Percentiles rank a stretch among this genome's conserved stretches.
Conservation (phyloP, 805 yeast species). For the Pichia membranifaciens region DNA sequence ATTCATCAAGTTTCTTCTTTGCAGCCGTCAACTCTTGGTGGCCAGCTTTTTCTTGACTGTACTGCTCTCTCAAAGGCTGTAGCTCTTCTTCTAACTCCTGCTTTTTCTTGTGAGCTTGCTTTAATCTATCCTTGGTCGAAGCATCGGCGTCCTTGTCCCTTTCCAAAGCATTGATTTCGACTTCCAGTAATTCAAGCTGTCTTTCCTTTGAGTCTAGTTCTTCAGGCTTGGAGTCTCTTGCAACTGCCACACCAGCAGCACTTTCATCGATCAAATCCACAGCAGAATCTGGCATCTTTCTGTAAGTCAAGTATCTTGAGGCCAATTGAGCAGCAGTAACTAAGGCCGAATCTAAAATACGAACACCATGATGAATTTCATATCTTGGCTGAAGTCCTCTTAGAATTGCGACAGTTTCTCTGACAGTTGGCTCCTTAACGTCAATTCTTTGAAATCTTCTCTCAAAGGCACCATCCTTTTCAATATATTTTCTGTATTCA, state of each 20-base stretch:
- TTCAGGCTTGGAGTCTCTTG: constrained; percentile 96
- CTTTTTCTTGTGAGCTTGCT: constrained; percentile 68
- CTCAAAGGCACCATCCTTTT: constrained; percentile 98
- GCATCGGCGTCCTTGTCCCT: constrained; percentile 85
- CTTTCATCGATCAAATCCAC: constrained; percentile 94
- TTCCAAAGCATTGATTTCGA: constrained; percentile 93
- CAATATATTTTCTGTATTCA: constrained; percentile 87
- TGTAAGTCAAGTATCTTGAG: constrained; percentile 86
- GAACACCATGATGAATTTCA: constrained; percentile 96
- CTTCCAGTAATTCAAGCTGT: constrained; percentile 83
- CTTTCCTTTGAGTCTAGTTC: constrained; percentile 92
- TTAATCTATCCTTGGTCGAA: constrained; percentile 80
- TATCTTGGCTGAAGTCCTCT: constrained; percentile 94
- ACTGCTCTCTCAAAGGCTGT: constrained; percentile 79
- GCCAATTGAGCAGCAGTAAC: constrained; percentile 95
- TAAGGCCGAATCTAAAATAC: constrained; percentile 89
- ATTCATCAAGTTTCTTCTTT: constrained; percentile 85
- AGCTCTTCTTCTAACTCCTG: constrained; percentile 83
- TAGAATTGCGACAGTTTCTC: constrained; percentile 91
- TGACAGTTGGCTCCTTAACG: constrained; percentile 86
- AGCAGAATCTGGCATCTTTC: constrained; percentile 95
- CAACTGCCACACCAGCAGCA: constrained; percentile 96
- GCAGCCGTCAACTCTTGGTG: constrained; percentile 87
- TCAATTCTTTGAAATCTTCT: constrained; percentile 97
- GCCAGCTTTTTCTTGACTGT: constrained; percentile 80